Evolutionary conservation across 2,329 filamentous ascomycete genomes (phyloP).

Genomic region (Capronia coronata): DNA sequence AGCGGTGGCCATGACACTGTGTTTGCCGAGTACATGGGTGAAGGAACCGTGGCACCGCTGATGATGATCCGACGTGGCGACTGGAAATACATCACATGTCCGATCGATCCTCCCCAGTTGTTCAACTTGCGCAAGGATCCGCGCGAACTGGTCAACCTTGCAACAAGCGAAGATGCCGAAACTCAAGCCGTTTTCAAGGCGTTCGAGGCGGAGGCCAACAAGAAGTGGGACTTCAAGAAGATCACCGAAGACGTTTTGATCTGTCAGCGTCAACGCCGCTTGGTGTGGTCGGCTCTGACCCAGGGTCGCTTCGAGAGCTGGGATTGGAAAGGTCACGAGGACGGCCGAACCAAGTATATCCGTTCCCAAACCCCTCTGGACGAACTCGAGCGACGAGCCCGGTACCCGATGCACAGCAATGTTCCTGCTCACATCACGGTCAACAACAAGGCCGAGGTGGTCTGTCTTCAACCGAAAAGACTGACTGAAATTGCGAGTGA

Average conservation of each 20-base stretch:
- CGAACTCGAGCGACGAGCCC: constrained; percentile 68
- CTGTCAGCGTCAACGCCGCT: constrained; percentile 69
- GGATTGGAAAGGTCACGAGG: constrained; percentile 60
- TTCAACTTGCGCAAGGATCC: constrained; percentile 74
- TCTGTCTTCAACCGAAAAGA: constrained; percentile 13
- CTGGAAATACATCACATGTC: constrained; percentile 88
- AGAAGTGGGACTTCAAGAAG: constrained; percentile 71
- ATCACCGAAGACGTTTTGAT: constrained; percentile 69
- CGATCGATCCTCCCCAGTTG: constrained; percentile 75
- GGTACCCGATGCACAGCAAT: constrained; percentile 50
- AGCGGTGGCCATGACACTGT: constrained; percentile 64
- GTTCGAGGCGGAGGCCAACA: constrained; percentile 66
- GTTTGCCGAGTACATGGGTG: constrained; percentile 91
- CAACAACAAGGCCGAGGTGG: constrained; percentile 17
- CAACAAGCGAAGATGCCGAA: constrained; percentile 38
- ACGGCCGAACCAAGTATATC: constrained; percentile 61
- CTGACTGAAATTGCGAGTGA: constrained; percentile 22
- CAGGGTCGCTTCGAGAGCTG: constrained; percentile 70
- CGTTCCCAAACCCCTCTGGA: constrained; percentile 75
- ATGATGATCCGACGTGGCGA: constrained; percentile 88
- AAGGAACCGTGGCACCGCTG: constrained; percentile 79
- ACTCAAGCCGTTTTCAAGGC: constrained; percentile 40
- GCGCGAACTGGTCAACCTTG: constrained; percentile 68
- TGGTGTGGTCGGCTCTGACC: constrained; percentile 75
- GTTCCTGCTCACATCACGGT: constrained; percentile 14